These are phyloP conservation scores for Phoenix dactylifera DNA, from an alignment of 176 grass and related monocot species.

Conservation along the genomic window DNA sequence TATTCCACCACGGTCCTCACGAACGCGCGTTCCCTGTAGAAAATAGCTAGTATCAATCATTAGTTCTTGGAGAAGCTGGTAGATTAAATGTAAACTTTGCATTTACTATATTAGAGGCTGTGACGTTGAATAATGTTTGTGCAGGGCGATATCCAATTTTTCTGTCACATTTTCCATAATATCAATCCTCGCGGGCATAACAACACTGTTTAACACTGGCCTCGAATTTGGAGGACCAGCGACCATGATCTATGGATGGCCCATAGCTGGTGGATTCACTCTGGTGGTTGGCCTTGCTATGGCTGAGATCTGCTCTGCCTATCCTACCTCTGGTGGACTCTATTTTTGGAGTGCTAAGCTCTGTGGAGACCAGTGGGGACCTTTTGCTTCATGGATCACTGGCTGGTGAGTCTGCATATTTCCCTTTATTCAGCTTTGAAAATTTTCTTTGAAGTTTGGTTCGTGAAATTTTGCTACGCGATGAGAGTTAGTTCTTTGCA, in stretches of 20 bases:
- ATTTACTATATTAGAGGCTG: no score
- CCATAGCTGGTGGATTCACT: slow-evolving; percentile 4
- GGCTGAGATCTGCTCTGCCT: slow-evolving; percentile 26
- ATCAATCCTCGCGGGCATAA: slow-evolving; percentile 16
- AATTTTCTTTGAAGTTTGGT: no score
- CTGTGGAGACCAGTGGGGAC: neutral
- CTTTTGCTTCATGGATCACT: slow-evolving; percentile 23
- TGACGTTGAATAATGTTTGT: no score
- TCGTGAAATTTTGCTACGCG: no score
- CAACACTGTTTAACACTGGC: slow-evolving; percentile 19
- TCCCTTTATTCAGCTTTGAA: no score
- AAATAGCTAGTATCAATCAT: no score
- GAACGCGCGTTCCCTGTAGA: no score
- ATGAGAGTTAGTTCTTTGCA: no score
- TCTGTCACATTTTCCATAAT: slow-evolving; percentile 8
- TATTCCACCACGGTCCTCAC: no score
- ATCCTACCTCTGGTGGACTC: slow-evolving; percentile 17
- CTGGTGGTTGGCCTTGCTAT: slow-evolving; percentile 9
- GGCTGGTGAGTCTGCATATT: slow-evolving; percentile 9
- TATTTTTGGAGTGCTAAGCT: slow-evolving; percentile 25
- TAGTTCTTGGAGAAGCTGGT: no score
- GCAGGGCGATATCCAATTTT: slow-evolving; percentile 15
- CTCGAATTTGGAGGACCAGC: slow-evolving; percentile 12
- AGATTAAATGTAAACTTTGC: no score
- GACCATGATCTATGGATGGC: slow-evolving; percentile 20